Percentiles rank a stretch among this genome's conserved stretches.
phyloP scores from a whole-genome alignment of 352 stramenopile species.

The Sclerospora graminicola region DNA sequence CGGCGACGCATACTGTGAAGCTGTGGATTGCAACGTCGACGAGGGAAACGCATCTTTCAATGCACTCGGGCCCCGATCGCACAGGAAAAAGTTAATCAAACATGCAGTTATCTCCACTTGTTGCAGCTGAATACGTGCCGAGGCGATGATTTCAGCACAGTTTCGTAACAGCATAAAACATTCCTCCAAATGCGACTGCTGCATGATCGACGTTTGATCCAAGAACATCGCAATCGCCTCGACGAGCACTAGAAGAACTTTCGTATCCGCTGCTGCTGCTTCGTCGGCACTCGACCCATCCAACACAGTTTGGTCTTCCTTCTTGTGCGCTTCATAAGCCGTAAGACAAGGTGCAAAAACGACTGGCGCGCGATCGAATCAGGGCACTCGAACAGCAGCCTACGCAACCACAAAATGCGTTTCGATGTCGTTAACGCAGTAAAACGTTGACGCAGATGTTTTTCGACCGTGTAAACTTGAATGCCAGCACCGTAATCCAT shows the following conservation, averaged over 20 bases:
- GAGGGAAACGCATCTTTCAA: slow-evolving; percentile 71
- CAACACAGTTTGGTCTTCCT: slow-evolving; percentile 21
- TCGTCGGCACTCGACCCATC: slow-evolving; percentile 10
- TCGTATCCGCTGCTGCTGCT: slow-evolving; percentile 12
- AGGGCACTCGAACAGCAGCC: slow-evolving; percentile 75
- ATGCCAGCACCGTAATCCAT: slow-evolving; percentile 68
- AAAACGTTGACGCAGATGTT: slow-evolving; percentile 65
- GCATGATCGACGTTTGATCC: slow-evolving; percentile 61
- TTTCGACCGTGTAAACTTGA: slow-evolving; percentile 68
- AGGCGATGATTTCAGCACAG: slow-evolving; percentile 49
- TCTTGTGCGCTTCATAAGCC: slow-evolving; percentile 51
- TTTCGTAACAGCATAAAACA: slow-evolving; percentile 81
- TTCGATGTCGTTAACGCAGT: slow-evolving; percentile 44
- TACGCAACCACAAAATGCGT: slow-evolving; percentile 43
- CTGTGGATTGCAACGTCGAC: slow-evolving; percentile 30
- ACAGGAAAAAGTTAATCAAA: slow-evolving; percentile 76
- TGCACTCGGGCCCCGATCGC: slow-evolving; percentile 40
- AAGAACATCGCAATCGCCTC: slow-evolving; percentile 46
- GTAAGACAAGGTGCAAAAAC: slow-evolving; percentile 78
- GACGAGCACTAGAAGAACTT: slow-evolving; percentile 32
- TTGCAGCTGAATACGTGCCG: slow-evolving; percentile 38
- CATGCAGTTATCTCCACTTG: slow-evolving; percentile 65
- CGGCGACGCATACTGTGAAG: slow-evolving; percentile 52
- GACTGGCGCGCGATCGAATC: slow-evolving; percentile 81
- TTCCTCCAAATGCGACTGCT: slow-evolving; percentile 81